A percentile compares a stretch with the other conserved stretches of the same genome.
These are phyloP conservation scores for Sarocladiaceae sp. DNA, from an alignment of 2,329 filamentous ascomycete genomes.

Conservation along the genomic window DNA sequence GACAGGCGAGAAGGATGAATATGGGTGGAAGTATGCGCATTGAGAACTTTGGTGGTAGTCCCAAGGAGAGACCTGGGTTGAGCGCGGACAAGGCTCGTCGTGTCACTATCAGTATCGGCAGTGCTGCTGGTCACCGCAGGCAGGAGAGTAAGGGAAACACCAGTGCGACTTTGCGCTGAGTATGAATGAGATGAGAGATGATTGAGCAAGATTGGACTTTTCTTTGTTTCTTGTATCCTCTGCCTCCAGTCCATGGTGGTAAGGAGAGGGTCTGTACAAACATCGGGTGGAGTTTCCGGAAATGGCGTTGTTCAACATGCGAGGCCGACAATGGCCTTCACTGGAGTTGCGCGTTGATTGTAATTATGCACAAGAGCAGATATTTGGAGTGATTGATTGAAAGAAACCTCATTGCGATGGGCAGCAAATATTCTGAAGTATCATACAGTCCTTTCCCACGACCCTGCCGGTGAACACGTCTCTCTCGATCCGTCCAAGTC, in stretches of 20 bases:
- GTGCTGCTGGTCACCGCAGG: slow-evolving; percentile 20
- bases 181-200: slow-evolving; percentile 2
- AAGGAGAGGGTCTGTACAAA: slow-evolving; percentile 5
- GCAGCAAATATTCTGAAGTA: too few relatives aligned
- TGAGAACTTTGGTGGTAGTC: slow-evolving; percentile 18
- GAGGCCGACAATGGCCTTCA: not conserved
- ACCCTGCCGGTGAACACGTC: not conserved
- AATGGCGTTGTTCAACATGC: not conserved
- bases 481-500: not conserved
- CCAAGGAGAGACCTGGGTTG: slow-evolving; percentile 12
- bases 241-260: too few relatives aligned
- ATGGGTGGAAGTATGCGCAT: slow-evolving; percentile 37
- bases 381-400: too few relatives aligned
- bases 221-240: not conserved
- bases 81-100: slow-evolving; percentile 25
- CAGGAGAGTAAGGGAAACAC: slow-evolving; percentile 24
- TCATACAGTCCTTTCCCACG: too few relatives aligned
- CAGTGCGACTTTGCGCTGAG: slow-evolving; percentile 23
- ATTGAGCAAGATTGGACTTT: slow-evolving; percentile 6
- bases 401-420: too few relatives aligned
- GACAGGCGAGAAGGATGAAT: slow-evolving; percentile 56
- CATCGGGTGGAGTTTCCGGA: slow-evolving; percentile 7
- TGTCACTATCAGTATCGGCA: slow-evolving; percentile 32
- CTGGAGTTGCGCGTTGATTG: not conserved
- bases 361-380: not conserved